A percentile compares a stretch with the other conserved stretches of the same genome.
phyloP scores from a whole-genome alignment of 2,329 filamentous ascomycete genomes.

The Phialophora chinensis region DNA sequence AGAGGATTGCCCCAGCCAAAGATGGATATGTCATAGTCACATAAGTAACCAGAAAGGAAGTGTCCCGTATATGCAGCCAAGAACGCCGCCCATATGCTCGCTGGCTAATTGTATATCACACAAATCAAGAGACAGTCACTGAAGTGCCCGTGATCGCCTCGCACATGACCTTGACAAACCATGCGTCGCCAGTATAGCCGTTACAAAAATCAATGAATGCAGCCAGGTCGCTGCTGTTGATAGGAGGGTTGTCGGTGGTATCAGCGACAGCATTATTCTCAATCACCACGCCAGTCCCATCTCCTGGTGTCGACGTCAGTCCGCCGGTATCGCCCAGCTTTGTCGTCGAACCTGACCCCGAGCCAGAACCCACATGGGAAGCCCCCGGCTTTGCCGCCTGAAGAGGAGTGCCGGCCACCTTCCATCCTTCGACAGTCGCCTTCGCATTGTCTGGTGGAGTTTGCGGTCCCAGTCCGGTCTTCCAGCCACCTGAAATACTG shows the following conservation, averaged over 20 bases:
- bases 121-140: slow-evolving; percentile 5
- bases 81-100: slow-evolving; percentile 26
- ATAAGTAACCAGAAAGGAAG: not conserved
- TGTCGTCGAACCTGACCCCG: not conserved
- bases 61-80: not conserved
- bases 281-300: not conserved
- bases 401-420: slow-evolving; percentile 27
- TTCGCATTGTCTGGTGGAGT: slow-evolving; percentile 26
- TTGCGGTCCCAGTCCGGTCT: slow-evolving; percentile 32
- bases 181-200: slow-evolving; percentile 22
- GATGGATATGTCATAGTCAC: not conserved
- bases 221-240: slow-evolving; percentile 15
- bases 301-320: slow-evolving; percentile 2
- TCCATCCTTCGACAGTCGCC: slow-evolving; percentile 30
- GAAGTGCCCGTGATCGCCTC: slow-evolving; percentile 13
- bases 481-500: slow-evolving; percentile 36
- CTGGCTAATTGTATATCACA: slow-evolving; percentile 25
- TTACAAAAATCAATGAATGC: slow-evolving; percentile 20
- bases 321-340: not conserved
- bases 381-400: slow-evolving; percentile 5
- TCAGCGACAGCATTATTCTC: slow-evolving; percentile 10
- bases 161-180: slow-evolving; percentile 26
- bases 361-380: not conserved
- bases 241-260: not conserved
- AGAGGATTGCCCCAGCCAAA: not conserved